A percentile compares a stretch with the other conserved stretches of the same genome.
Conservation (phyloP, 352 stramenopile genomes). For the Globisporangium apiculatum region DNA sequence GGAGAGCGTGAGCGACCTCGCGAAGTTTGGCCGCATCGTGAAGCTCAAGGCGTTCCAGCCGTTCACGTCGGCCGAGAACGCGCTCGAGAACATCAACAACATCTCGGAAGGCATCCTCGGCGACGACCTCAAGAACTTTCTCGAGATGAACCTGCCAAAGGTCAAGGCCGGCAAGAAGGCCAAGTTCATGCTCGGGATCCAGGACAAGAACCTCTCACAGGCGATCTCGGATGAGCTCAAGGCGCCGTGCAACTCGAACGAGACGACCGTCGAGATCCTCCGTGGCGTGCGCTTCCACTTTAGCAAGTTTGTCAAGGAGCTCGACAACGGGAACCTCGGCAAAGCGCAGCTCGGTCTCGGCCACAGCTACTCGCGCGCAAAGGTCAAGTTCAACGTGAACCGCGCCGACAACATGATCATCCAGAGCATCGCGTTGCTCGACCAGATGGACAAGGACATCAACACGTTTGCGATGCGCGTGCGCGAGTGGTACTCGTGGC, state of each 20-base stretch:
- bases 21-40: conserved; percentile 94
- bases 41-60: conserved; percentile 99
- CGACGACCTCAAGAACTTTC: conserved; percentile 96
- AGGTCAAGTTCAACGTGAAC: conserved; percentile 99
- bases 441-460: conserved; percentile 99
- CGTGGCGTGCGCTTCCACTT: conserved; percentile 97
- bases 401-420: conserved; percentile 99
- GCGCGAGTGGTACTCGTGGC: conserved; percentile 99
- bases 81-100: conserved; percentile 99
- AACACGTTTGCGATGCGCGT: conserved; percentile 99
- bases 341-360: conserved; percentile 99
- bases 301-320: conserved; percentile 96
- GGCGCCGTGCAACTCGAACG: conserved; percentile 95
- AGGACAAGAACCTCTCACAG: conserved; percentile 91
- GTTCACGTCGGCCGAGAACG: conserved; percentile 98
- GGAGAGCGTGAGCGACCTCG: conserved; percentile 90
- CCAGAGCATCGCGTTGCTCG: conserved; percentile 98
- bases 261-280: conserved; percentile 96
- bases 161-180: conserved; percentile 89
- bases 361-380: conserved; percentile 98
- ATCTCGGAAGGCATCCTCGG: conserved; percentile 93
- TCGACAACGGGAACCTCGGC: conserved; percentile 93
- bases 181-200: conserved; percentile 89
- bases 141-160: conserved; percentile 99
- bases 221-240: conserved; percentile 93